Base-by-base conservation (phyloP, 345 rosid species). In the Clarkia xantiana region DNA sequence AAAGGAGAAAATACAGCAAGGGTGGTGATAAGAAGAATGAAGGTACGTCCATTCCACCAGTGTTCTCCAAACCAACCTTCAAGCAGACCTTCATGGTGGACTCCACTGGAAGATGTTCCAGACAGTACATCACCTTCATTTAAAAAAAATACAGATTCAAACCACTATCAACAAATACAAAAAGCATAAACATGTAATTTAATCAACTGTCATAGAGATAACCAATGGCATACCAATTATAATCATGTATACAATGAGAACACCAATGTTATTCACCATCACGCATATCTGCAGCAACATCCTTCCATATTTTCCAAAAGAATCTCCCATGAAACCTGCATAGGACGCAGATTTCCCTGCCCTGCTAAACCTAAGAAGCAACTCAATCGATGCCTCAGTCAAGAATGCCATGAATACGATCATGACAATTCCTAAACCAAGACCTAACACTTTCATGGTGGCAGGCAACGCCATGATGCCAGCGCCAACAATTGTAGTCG, bases 401-500 rank as follows among this genome's bases (percentile, higher is more conserved):
- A 91, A 72, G 76, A 84, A 78, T 29, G 96, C 96, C 87, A 78
- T 74, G 34, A 91, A 64, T 52, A 84, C 18, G 51, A 91, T 84
- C 76, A 78, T 64, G 1, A 57, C 71, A 53, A 86, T 51, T 49
- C 96, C 96, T 41, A 76, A 80, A 17, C 70, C 47, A 39, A 91
- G 79, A 29, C 95, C 96, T 39, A 91, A 68, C 49, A 79, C 85
- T 62, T 81, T 91, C 90, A 86, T 73, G 44, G 94, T 84, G 3
- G 96, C 98, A 38, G 98, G 98, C 64, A 91, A 62, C 50, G 98
- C 83, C 98, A 91, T 91, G 54, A 91, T 86, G 16, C 96, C 98
- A 19, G 98, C 98, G 55, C 96, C 96, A 56, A 86, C 79, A 49
- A 86, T 62, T 2, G 95, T 86, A 10, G 95, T 91, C 14, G 96